Evolutionary conservation across 1,139 yeast genomes (phyloP), one percentile per base, ranked within the genome.

Genomic region (Meyerozyma sp.): DNA sequence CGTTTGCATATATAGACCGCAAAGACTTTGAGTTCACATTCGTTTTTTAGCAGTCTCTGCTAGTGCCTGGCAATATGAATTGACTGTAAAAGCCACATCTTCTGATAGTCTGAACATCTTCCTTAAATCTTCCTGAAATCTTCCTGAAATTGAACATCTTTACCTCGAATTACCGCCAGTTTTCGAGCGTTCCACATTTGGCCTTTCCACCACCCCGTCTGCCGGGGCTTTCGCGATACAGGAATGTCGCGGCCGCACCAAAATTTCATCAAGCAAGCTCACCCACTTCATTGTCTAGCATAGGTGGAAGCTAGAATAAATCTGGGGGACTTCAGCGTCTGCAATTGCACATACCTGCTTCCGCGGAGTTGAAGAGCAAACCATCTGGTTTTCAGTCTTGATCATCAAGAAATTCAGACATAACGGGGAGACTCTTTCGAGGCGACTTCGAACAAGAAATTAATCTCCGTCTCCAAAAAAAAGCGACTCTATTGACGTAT

Each of bases 251-350:
- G 25, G 11, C 7, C 37, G 8, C 37, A 34, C 37, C 26, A 34
- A 34, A 34, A 34, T 18, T 34, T 34, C 37, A 34, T 18, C 37
- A 34, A 21, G 25, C 37, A 21, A 34, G 26, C n/a, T 34, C 37
- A 34, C 26, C 37, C 37, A 34, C 25, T 11, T 18, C n/a, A 10
- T 11, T 11, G 26, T 34, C 26, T 34, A 34, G 37, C 26, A 18
- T 18, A 34, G 37, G 26, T 34, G 37, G 25, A 34, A 34, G 37
- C 37, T 34, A 34, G 37, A 34, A 34, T 13, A n/a, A 21, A 9
- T 30, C 14, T 30, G 10, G 16, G 34, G 34, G 34, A 8, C 8
- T 30, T 13, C 3, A 13, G n/a, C 20, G 10, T 2, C 6, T 30
- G 6, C 8, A 30, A 14, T 13, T 3, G 4, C 20, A n/a, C 10